phyloP scores from a whole-genome alignment of 2,329 filamentous ascomycete species.

The Mycosphaerella sp. region DNA sequence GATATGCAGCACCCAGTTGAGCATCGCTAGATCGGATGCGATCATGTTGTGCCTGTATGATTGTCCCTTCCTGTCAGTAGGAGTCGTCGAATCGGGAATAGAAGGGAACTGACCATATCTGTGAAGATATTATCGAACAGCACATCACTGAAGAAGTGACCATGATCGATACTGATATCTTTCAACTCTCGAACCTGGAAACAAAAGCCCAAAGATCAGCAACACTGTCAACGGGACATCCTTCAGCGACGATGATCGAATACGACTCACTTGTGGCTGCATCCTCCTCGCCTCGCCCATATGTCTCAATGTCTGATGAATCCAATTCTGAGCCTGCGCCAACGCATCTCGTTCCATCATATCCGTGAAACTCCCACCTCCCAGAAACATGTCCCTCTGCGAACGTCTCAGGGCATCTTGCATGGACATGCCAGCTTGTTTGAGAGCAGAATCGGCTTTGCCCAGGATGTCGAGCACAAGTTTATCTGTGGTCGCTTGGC shows the following conservation, averaged over 20 bases:
- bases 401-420: conserved; percentile 41
- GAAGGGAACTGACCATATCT: conserved; percentile 18
- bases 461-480: conserved; percentile 34
- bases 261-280: conserved; percentile 22
- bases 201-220: neutral
- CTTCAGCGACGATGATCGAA: neutral
- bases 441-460: conserved; percentile 37
- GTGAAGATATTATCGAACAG: conserved; percentile 31
- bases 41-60: conserved; percentile 22
- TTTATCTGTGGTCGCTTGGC: conserved; percentile 37
- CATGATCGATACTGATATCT: conserved; percentile 27
- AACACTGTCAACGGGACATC: neutral
- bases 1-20: conserved; percentile 22
- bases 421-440: conserved; percentile 35
- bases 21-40: conserved; percentile 22
- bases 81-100: neutral
- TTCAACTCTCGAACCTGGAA: conserved; percentile 4
- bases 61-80: neutral
- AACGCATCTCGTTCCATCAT: conserved; percentile 52
- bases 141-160: conserved; percentile 28
- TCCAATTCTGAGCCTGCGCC: conserved; percentile 42
- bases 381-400: conserved; percentile 45
- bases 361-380: conserved; percentile 43
- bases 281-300: conserved; percentile 22
- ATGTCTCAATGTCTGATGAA: conserved; percentile 19